Evolutionary conservation across 768 basidiomycete genomes (phyloP), one percentile per base, ranked within the genome.

Genomic region (Trametes sanguinea): DNA sequence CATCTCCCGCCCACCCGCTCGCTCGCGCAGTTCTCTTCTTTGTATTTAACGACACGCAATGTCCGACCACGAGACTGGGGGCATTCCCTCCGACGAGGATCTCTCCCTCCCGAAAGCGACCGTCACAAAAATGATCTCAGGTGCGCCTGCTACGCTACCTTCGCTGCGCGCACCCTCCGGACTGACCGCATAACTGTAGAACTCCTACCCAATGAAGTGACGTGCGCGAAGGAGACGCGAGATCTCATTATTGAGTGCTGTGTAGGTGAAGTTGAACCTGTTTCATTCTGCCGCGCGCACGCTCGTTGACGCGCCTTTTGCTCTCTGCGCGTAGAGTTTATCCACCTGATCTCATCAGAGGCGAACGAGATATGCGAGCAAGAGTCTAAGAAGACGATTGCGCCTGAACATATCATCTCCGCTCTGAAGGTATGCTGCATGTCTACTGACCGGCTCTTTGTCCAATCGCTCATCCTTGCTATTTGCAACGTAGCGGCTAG

Each of bases 331-430:
- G 14, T 76, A 99, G 97, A 99, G 80, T 99, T 98, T 74, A 95
- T 99, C 64, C 94, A 98, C 73, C 77, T 98, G 75, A 90, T 99
- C 73, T 96, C 97, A 16, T 94, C 95, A 8, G 94, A 98, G 73
- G 94, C 97, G 54, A 98, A 98, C 74, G 94, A 98, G 67, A 93
- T 98, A 63, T 99, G 97, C 71, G 97, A 98, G 72, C 89, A 94
- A 73, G 95, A 96, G 72, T 93, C 94, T 29, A 98, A 97, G 80
- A 99, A 99, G 80, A 99, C 97, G 1, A 98, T 99, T 68, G 91
- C 94, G 4, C 97, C 97, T 1, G 97, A 99, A 69, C 97, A 99
- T 72, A 95, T 98, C 46, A 89, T 98, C 33, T 79, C 83, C 27
- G 97, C 97, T 5, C 80, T 99, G 58, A 94, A 94, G 79, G 95